Evolutionary conservation across 345 rosid species (phyloP).

Genomic region (Zanthoxylum bungeanum): DNA sequence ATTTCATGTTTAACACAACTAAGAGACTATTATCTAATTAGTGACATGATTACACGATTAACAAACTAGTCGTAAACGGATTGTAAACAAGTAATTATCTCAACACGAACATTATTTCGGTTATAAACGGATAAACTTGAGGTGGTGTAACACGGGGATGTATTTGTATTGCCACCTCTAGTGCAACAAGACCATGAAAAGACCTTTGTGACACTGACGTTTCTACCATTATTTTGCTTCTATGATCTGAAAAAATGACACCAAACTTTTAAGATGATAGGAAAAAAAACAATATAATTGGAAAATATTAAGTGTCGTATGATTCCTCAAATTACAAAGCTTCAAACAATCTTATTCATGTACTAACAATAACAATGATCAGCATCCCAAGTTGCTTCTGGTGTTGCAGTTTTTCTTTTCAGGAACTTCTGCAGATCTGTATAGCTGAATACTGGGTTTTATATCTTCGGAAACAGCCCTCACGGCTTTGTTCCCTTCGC

Average conservation of each 20-base stretch:
- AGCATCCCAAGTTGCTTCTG: not conserved
- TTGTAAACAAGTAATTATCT: too few species aligned
- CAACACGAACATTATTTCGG: too few species aligned
- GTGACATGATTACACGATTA: too few species aligned
- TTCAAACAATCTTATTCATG: slow-evolving; percentile 14
- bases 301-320: not conserved
- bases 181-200: not conserved
- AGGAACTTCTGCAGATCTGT: not conserved
- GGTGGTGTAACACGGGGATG: too few species aligned
- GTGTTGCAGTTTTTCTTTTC: not conserved
- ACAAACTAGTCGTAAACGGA: too few species aligned
- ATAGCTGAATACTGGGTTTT: not conserved
- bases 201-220: not conserved
- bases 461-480: slow-evolving; percentile 10
- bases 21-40: too few species aligned
- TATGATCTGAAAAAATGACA: not conserved
- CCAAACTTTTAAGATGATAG: not conserved
- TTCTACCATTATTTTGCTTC: not conserved
- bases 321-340: not conserved
- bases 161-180: too few species aligned
- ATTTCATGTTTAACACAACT: too few species aligned
- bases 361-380: slow-evolving; percentile 9
- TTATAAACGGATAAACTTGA: too few species aligned
- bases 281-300: not conserved
- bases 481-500: slow-evolving; percentile 57